Base-by-base conservation (phyloP, 1,284 basidiomycete genomes). In the Malassezia sympodialis region DNA sequence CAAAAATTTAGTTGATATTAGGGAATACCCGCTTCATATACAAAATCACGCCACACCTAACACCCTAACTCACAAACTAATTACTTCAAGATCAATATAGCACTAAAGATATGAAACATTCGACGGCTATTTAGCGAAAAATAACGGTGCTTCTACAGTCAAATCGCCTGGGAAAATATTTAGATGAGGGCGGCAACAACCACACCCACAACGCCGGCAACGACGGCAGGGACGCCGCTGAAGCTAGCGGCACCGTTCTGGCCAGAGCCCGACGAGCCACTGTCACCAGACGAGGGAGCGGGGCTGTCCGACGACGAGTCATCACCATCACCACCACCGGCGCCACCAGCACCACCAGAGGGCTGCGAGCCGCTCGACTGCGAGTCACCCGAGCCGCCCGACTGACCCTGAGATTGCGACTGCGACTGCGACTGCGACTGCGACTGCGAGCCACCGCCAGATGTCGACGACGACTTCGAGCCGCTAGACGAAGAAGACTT, bases 131-230 rank as follows among this genome's bases (percentile, higher is more conserved):
- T 37, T 27, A 32, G 44, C 30, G 43, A 42, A 39, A 47, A 23
- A 40, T 19, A 21, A 21, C 19, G 3, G 37, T 11, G n/a, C 37
- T 19, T 19, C 19, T 41, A 48, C 26, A 47, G 11, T 10, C 28
- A 49, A 15, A 56, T 35, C 27, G 28, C 37, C 21, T 34, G 39
- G 24, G 21, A 23, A 41, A 14, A 26, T 19, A 8, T 41, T 56
- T 57, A 57, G 39, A 57, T 57, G 28, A 57, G 49, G 32, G 55
- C 49, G 35, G 55, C 55, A 24, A 57, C 45, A 23, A 43, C 55
- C 19, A 49, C 44, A 31, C 55, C 55, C 19, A 57, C 55, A n/a
- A 57, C 50, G 31, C 55, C 55, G 30, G 55, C 55, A 32, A 50
- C 49, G 3, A 57, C 49, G 40, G 55, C 55, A 21, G 55, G 55